These are phyloP conservation scores for Alopecurus myosuroides DNA, from an alignment of 176 grass and related monocot species.

Conservation along the genomic window DNA sequence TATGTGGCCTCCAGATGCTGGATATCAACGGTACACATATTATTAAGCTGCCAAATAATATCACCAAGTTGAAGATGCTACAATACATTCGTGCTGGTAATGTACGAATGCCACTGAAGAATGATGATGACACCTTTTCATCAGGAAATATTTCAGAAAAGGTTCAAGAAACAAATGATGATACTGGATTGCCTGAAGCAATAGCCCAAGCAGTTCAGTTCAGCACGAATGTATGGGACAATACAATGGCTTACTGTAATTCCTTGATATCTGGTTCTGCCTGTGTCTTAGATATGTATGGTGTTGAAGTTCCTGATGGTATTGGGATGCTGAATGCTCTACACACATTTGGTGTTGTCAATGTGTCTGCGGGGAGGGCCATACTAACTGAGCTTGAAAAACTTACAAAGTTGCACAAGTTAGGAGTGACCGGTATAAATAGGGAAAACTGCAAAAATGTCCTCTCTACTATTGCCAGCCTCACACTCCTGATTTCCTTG, in stretches of 20 bases:
- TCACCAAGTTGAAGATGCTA: not conserved
- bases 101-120: not conserved
- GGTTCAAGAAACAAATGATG: no score
- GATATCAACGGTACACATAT: not conserved
- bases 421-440: not conserved
- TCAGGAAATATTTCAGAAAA: no score
- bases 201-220: no score
- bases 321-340: not conserved
- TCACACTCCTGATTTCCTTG: not conserved
- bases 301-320: not conserved
- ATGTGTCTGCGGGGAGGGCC: not conserved
- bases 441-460: not conserved
- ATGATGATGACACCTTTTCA: no score
- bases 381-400: not conserved
- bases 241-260: no score
- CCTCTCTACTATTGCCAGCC: not conserved
- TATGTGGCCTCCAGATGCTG: not conserved
- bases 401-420: not conserved
- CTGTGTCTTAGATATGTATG: rapidly evolving
- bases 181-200: no score
- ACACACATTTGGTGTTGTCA: not conserved
- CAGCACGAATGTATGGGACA: no score
- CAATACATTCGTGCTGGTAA: not conserved
- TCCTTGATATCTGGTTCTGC: no score
- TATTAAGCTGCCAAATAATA: not conserved